Conservation (phyloP, 306 rosid species). For the Fragaria iinumae region DNA sequence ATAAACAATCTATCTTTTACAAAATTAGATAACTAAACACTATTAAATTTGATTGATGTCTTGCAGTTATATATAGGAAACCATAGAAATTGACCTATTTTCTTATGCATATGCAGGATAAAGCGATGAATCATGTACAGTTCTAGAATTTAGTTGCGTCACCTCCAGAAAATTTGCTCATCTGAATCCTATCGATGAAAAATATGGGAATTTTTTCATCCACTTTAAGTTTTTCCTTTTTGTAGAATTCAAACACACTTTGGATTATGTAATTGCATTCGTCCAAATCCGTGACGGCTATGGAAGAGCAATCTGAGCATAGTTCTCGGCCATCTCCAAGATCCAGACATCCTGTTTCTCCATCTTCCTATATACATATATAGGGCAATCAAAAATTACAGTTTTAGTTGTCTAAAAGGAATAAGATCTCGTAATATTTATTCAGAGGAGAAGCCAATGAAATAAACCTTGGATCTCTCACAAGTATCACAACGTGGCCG, state of each 20-base stretch:
- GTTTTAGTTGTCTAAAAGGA: background rate
- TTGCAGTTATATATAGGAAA: too few relatives aligned
- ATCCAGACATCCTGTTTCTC: background rate
- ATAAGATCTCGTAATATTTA: too few relatives aligned
- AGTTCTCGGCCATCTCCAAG: background rate
- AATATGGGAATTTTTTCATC: background rate
- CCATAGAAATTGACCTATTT: too few relatives aligned
- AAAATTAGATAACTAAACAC: too few relatives aligned
- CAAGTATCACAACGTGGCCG: too few relatives aligned
- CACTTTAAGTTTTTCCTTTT: background rate
- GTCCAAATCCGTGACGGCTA: background rate
- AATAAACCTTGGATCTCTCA: too few relatives aligned
- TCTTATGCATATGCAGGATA: background rate
- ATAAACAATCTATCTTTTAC: too few relatives aligned
- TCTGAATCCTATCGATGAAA: background rate
- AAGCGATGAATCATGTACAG: background rate
- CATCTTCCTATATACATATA: background rate
- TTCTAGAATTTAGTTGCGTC: background rate
- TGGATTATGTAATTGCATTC: background rate
- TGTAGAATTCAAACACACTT: background rate
- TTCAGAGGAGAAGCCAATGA: too few relatives aligned
- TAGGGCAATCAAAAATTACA: background rate
- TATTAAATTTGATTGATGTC: too few relatives aligned
- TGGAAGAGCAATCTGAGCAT: background rate
- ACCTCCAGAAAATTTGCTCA: background rate